Evolutionary conservation across 2,329 filamentous ascomycete genomes (phyloP).

Genomic region (Penicillium sp.): DNA sequence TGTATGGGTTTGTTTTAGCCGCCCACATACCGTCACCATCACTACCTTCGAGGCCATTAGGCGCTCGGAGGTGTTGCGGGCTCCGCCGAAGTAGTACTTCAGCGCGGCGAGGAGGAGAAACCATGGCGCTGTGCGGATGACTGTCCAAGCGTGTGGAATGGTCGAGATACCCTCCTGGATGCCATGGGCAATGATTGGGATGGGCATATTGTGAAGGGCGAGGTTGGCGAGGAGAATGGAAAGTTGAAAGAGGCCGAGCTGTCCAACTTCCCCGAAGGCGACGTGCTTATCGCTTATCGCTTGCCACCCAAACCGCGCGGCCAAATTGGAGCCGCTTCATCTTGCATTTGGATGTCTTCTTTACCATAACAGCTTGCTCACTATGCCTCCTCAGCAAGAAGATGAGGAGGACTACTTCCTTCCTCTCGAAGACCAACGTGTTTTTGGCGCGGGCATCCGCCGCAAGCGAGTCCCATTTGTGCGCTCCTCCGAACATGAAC

Average conservation of each 20-base stretch:
- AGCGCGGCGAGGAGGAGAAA: conserved; percentile 58
- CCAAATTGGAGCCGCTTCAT: too few species aligned
- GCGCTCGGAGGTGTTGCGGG: conserved; percentile 73
- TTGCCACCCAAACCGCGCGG: too few species aligned
- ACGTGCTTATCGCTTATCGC: conserved; percentile 20
- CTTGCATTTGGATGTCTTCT: too few species aligned
- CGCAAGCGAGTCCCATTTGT: conserved; percentile 66
- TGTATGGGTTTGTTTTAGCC: too few species aligned
- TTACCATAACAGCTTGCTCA: conserved; percentile 1
- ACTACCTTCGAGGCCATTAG: conserved; percentile 93
- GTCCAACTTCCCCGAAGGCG: not conserved
- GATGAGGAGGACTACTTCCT: conserved; percentile 63
- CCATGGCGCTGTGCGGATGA: conserved; percentile 58
- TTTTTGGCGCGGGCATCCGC: conserved; percentile 67
- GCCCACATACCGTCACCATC: conserved; percentile 74
- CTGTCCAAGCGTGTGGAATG: conserved; percentile 58
- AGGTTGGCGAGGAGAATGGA: not conserved
- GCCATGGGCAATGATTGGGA: conserved; percentile 61
- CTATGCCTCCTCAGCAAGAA: conserved; percentile 42
- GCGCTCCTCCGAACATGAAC: conserved; percentile 49
- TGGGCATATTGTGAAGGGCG: conserved; percentile 57
- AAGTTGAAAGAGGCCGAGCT: conserved; percentile 13
- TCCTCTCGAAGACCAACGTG: conserved; percentile 62
- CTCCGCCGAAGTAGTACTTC: conserved; percentile 80
- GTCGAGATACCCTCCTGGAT: conserved; percentile 58